Conservation (phyloP, 2,329 filamentous ascomycete genomes). For the Aquanectria penicillioides region DNA sequence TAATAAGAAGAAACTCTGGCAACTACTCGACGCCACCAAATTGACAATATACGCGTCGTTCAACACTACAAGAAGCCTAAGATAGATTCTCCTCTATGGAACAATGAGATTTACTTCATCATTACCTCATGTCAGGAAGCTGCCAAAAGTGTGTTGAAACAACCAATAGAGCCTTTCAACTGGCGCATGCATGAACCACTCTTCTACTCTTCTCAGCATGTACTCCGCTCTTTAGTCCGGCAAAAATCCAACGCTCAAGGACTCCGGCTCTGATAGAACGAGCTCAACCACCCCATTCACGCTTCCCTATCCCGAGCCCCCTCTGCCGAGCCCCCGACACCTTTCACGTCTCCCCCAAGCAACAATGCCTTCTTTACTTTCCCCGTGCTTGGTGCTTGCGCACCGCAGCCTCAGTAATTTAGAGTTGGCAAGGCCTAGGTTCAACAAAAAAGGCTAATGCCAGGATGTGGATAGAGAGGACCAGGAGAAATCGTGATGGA, state of each 20-base stretch:
- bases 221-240: constrained; percentile 73
- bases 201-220: constrained; percentile 44
- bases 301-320: constrained; percentile 9
- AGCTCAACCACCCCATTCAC: constrained; percentile 46
- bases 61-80: no score
- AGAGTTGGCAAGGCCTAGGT: not conserved
- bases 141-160: no score
- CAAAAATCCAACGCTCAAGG: constrained; percentile 66
- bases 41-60: no score
- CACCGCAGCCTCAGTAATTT: constrained; percentile 39
- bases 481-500: constrained; percentile 5
- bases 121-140: no score
- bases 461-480: constrained; percentile 1
- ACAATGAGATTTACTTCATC: no score
- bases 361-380: constrained; percentile 19
- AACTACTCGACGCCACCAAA: no score
- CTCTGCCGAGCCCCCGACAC: not conserved
- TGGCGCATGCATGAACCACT: not conserved
- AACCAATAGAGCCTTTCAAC: not conserved
- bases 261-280: constrained; percentile 72
- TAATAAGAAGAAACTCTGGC: no score
- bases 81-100: no score
- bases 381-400: constrained; percentile 44
- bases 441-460: not conserved
- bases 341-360: constrained; percentile 11